Base-by-base conservation (phyloP, 176 grass and related monocot species). In the Triticum aestivum region DNA sequence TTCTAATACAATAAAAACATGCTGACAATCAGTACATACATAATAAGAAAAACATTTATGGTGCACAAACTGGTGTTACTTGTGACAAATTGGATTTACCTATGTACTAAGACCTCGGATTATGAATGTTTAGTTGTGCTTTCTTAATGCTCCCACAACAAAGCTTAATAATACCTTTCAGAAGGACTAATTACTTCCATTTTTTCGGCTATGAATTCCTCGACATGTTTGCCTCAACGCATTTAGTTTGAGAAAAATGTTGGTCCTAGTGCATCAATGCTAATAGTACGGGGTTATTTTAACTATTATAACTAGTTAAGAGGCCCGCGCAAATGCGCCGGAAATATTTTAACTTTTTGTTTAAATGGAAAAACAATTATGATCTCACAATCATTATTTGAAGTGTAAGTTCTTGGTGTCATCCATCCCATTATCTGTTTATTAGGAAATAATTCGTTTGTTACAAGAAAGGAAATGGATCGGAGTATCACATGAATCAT, bases 221-320 rank as follows among this genome's bases (percentile, higher is more conserved):
- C 47, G 1, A 49, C 47, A 14, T 49, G 47, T 49, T 49, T 49
- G 11, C 68, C 68, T 21, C n/a, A 71, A 73, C 5, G 70, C 21
- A 47, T 47, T 74, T 47, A 47, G 39, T 74, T 74, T 74, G 71
- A 74, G 71, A 42, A 74, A 74, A 12, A 74, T 23, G 41, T 27
- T 47, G 41, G 6, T 27, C 47, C 47, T 15, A 51, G 47, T 51
- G 13, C 13, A 51, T 51, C 14, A 51, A 51, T 15, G 47, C 23
- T 73, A 14, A 35, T 35, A 35, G 17, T 69, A 73, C 21, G 34
- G 11, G 68, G 34, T n/a, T 70, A 70, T 70, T 70, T 70, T 37
- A 72, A 42, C 69, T 72, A 1, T 37, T 72, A 37, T 23, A 42
- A 17, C 49, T 17, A 17, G 49, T 17, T 52, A 17, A 17, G 49